phyloP scores from a whole-genome alignment of 2,329 filamentous ascomycete genomes.

The Aspergillus melleus region DNA sequence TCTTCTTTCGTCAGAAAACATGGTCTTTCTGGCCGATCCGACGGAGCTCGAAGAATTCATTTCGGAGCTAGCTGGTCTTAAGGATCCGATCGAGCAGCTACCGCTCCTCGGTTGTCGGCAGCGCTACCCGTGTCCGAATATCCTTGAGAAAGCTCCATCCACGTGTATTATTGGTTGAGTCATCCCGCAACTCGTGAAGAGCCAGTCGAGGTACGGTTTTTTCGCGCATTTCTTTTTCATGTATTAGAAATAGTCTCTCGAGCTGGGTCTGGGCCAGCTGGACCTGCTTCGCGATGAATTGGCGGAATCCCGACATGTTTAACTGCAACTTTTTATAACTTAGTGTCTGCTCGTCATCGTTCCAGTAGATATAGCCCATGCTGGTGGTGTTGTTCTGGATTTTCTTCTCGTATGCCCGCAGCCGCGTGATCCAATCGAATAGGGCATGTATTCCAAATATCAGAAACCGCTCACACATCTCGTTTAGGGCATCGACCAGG shows the following conservation, averaged over 20 bases:
- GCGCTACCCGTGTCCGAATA: too few species aligned
- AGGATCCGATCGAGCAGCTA: too few species aligned
- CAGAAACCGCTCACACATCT: neutral
- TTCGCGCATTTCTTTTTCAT: neutral
- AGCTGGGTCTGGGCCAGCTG: neutral
- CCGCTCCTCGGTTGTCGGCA: too few species aligned
- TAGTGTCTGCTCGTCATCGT: slow-evolving; percentile 4
- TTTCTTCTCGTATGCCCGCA: neutral
- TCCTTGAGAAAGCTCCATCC: slow-evolving; percentile 2
- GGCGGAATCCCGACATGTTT: neutral
- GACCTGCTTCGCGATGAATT: neutral
- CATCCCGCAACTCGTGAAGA: neutral
- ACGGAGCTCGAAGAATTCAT: too few species aligned
- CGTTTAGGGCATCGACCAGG: neutral
- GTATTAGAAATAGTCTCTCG: neutral
- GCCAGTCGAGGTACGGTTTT: neutral
- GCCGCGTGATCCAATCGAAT: slow-evolving; percentile 2
- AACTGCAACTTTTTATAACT: slow-evolving; percentile 2
- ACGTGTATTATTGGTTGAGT: neutral
- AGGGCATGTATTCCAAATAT: neutral
- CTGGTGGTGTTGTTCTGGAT: slow-evolving; percentile 5
- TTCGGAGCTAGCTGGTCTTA: too few species aligned
- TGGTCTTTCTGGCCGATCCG: too few species aligned
- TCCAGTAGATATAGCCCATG: slow-evolving; percentile 8
- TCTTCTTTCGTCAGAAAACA: too few species aligned